Evolutionary conservation across 2,329 filamentous ascomycete species (phyloP).

Genomic region (Xylariaceae sp.): DNA sequence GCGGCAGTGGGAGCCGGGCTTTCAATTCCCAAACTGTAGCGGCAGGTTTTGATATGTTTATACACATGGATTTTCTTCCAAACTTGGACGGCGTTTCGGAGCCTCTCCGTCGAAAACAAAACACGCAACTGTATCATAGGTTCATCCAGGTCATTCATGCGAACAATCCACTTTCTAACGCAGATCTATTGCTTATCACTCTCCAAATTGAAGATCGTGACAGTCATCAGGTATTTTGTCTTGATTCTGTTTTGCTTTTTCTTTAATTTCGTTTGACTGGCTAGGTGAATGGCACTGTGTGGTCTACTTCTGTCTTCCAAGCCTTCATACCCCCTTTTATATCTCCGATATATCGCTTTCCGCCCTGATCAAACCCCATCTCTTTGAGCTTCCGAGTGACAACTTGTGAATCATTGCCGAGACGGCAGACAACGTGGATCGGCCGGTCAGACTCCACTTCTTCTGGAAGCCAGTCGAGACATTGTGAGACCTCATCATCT

Average conservation of each 20-base stretch:
- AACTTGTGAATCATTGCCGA: constrained; percentile 76
- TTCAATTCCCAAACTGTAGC: constrained; percentile 8
- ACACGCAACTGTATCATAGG: constrained; percentile 25
- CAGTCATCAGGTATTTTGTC: constrained; percentile 2
- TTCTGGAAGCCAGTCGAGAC: constrained; percentile 38
- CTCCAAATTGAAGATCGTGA: too few species aligned
- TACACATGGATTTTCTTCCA: constrained; percentile 15
- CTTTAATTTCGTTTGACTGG: too few species aligned
- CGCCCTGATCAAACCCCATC: constrained; percentile 48
- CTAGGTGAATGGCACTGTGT: constrained; percentile 50
- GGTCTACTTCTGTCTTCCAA: constrained; percentile 68
- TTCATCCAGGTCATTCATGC: constrained; percentile 26
- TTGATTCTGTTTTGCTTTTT: too few species aligned
- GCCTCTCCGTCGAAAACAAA: constrained; percentile 27
- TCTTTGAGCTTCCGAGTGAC: constrained; percentile 63
- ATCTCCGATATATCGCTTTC: constrained; percentile 61
- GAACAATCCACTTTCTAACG: constrained; percentile 21
- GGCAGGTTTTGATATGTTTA: constrained; percentile 10
- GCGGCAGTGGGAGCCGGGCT: not conserved
- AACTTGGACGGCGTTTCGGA: constrained; percentile 27
- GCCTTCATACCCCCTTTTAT: constrained; percentile 67
- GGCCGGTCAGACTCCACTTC: constrained; percentile 42
- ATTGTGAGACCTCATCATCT: constrained; percentile 17
- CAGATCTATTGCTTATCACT: not conserved
- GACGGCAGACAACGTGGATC: constrained; percentile 68